phyloP scores from a whole-genome alignment of 192 early-diverging fungal species.

The Ambispora gerdemannii region DNA sequence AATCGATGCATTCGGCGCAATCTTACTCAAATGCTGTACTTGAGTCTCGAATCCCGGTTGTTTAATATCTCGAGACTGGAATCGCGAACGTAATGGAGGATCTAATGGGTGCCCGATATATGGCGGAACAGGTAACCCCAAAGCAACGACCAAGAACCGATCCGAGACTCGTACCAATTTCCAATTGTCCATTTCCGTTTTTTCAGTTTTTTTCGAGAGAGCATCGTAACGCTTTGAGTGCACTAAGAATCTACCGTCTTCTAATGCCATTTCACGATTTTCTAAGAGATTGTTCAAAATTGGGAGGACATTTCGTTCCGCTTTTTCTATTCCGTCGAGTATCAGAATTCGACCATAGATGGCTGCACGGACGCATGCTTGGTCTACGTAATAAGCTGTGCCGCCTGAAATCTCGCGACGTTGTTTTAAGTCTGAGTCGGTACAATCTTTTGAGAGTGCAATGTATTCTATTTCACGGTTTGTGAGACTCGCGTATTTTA shows the following conservation, averaged over 20 bases:
- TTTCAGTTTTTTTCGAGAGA: constrained; percentile 49
- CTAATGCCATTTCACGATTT: constrained; percentile 81
- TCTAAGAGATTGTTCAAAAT: constrained; percentile 83
- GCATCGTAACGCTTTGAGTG: constrained; percentile 65
- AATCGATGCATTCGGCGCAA: constrained; percentile 44
- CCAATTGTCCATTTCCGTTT: constrained; percentile 48
- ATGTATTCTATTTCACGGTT: constrained; percentile 72
- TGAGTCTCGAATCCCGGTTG: constrained; percentile 52
- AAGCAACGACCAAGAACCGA: constrained; percentile 68
- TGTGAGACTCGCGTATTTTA: constrained; percentile 67
- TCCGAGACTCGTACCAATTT: constrained; percentile 66
- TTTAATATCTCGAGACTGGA: constrained; percentile 67
- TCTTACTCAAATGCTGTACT: constrained; percentile 43
- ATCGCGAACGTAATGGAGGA: constrained; percentile 76
- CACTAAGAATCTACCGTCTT: constrained; percentile 79
- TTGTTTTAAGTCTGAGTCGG: constrained; percentile 79
- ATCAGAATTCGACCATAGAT: constrained; percentile 61
- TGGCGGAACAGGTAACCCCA: constrained; percentile 70
- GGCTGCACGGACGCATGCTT: constrained; percentile 58
- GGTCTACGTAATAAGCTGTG: constrained; percentile 60
- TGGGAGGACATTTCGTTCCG: constrained; percentile 80
- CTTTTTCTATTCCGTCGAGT: constrained; percentile 72
- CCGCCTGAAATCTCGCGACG: constrained; percentile 67
- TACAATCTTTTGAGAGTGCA: constrained; percentile 66
- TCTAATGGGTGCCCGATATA: constrained; percentile 70